These are phyloP conservation scores for Ophiostoma novo-ulmi DNA, from an alignment of 2,329 filamentous ascomycete genomes.

Conservation along the genomic window DNA sequence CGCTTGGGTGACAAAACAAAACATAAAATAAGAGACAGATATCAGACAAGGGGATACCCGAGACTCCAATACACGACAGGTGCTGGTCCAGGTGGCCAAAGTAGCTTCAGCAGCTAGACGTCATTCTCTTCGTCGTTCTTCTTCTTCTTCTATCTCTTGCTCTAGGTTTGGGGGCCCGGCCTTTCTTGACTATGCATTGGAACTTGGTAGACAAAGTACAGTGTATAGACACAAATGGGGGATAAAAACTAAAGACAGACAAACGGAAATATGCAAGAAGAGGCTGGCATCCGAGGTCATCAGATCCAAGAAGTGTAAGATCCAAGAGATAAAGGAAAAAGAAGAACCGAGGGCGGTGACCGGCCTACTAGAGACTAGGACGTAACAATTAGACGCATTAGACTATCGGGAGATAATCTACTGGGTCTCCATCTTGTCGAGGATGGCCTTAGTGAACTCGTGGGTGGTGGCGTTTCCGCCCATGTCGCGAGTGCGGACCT, in stretches of 20 bases:
- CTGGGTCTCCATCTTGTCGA: constrained; percentile 87
- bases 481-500: constrained; percentile 91
- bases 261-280: constrained; percentile 6
- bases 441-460: constrained; percentile 89
- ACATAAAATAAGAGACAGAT: neutral
- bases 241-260: neutral
- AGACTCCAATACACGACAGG: neutral
- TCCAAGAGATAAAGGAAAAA: neutral
- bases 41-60: neutral
- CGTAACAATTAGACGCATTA: neutral
- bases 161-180: neutral
- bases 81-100: neutral
- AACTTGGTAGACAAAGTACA: constrained; percentile 6
- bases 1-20: constrained; percentile 20
- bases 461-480: constrained; percentile 84
- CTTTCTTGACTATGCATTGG: constrained; percentile 11
- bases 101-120: neutral
- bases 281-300: neutral
- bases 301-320: neutral
- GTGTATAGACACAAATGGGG: constrained; percentile 12
- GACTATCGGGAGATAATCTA: constrained; percentile 34
- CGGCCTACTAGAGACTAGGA: neutral
- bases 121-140: neutral
- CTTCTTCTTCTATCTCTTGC: neutral
- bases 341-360: neutral